Percentiles rank a stretch among this genome's conserved stretches.
Evolutionary conservation across 1,139 yeast species (phyloP).

Genomic region (Diutina scorzettiae): DNA sequence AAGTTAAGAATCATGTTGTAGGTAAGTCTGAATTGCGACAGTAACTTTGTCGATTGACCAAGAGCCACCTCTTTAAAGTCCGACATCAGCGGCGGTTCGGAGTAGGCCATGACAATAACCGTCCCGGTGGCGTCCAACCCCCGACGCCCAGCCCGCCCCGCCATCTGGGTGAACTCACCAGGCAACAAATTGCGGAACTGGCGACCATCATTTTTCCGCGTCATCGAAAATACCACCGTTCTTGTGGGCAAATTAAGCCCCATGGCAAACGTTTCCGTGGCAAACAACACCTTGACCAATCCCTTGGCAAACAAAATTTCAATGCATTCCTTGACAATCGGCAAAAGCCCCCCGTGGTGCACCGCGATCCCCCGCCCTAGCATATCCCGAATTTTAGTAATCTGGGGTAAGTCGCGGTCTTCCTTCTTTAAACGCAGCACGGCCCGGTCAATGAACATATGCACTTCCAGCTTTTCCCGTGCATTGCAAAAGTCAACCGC

Average conservation of each 20-base stretch:
- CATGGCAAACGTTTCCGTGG: constrained; percentile 98
- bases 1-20: constrained; percentile 91
- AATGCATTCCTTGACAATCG: constrained; percentile 90
- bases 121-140: constrained; percentile 92
- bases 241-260: constrained; percentile 95
- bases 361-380: constrained; percentile 88
- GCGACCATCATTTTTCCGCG: constrained; percentile 84
- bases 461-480: constrained; percentile 80
- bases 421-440: constrained; percentile 80
- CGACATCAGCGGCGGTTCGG: constrained; percentile 49
- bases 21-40: constrained; percentile 86
- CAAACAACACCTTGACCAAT: constrained; percentile 80
- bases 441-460: constrained; percentile 85
- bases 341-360: constrained; percentile 93
- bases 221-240: constrained; percentile 82
- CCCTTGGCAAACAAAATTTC: constrained; percentile 85
- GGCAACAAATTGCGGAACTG: constrained; percentile 73
- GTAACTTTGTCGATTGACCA: constrained; percentile 81
- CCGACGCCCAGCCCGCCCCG: constrained; percentile 98
- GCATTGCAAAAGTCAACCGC: constrained; percentile 74
- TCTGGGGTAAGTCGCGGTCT: constrained; percentile 89
- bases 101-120: constrained; percentile 86
- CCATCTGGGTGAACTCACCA: constrained; percentile 98
- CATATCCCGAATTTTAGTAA: constrained; percentile 67
- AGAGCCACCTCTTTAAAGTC: constrained; percentile 69